Evolutionary conservation across 306 rosid species (phyloP).

Genomic region (Prunus armeniaca): DNA sequence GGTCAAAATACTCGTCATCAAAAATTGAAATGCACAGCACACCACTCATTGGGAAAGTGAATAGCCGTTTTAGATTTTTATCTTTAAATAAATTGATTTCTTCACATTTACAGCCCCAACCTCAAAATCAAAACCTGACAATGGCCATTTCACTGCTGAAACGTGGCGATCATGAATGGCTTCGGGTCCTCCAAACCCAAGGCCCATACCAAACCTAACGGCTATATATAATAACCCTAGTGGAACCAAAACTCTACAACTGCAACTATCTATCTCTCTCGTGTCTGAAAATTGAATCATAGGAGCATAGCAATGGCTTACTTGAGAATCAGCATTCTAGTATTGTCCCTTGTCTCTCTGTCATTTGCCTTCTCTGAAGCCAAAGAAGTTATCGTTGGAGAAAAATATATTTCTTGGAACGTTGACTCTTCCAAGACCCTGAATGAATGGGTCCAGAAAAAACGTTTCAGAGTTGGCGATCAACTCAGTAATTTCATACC

Average conservation of each 20-base stretch:
- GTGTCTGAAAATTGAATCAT: background rate
- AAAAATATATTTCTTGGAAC: background rate
- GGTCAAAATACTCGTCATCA: background rate
- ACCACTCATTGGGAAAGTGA: background rate
- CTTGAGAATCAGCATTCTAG: background rate
- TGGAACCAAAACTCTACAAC: background rate
- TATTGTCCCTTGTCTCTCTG: background rate
- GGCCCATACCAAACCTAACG: background rate
- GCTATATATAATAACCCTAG: background rate
- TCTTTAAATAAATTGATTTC: background rate
- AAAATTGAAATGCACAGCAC: background rate
- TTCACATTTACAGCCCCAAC: background rate
- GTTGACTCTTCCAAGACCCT: background rate
- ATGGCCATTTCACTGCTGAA: background rate
- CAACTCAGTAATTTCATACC: background rate
- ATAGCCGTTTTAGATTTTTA: background rate
- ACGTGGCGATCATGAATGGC: background rate
- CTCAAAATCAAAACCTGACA: background rate
- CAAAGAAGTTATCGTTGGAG: background rate
- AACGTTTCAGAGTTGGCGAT: background rate
- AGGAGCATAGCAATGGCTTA: background rate
- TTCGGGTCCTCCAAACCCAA: background rate
- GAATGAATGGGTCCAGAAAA: background rate
- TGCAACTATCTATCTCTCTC: too few species aligned
- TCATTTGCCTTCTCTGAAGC: background rate